Base-by-base conservation (phyloP, 2,329 filamentous ascomycete genomes). In the Paracamarosporium sp. region DNA sequence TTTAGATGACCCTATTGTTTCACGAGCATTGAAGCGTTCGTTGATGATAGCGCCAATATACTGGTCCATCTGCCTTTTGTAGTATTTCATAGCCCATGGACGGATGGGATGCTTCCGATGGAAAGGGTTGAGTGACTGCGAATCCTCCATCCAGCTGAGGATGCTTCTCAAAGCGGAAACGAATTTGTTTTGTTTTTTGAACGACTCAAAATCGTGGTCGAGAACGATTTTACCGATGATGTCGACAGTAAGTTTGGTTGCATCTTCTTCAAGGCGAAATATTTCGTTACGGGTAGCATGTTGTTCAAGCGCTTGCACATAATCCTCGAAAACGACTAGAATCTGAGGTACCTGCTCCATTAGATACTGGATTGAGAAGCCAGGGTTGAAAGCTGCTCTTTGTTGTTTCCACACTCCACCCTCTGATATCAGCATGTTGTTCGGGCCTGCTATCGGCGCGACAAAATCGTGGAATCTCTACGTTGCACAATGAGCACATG, bases 381-480 rank as follows among this genome's bases (percentile, higher is more conserved):
- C 78, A 4, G 78, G 78, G 48, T 80, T 80, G 71, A 81, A 81
- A 6, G 76, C 72, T 28, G 62, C 63, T 44, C 79, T 69, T 78
- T 78, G 80, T 54, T 73, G 76, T 65, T 80, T 81, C 79, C 79
- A 81, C 15, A 64, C 52, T 5, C 69, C 56, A 1, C 78, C 78
- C 25, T 79, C 74, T 31, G 69, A 70, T 7, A 65, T 67, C 1
- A 81, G 64, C 9, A 81, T 64, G 57, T 79, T 78, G 20, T 66
- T 56, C 5, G 67, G 66, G 1, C 78, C 79, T 11, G 72, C 74
- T 25, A 81, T 67, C 24, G 75, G 72, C 20, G 36, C 25, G 17
- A 53, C 15, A 9, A 35, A 20, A 2, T 45, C 41, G n/a, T 30
- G 22, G n/a, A 24, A 53, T 13, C 27, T 17, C 9, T 45, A 24